Evolutionary conservation across 768 basidiomycete species (phyloP).

Genomic region (Boletus insuetus): DNA sequence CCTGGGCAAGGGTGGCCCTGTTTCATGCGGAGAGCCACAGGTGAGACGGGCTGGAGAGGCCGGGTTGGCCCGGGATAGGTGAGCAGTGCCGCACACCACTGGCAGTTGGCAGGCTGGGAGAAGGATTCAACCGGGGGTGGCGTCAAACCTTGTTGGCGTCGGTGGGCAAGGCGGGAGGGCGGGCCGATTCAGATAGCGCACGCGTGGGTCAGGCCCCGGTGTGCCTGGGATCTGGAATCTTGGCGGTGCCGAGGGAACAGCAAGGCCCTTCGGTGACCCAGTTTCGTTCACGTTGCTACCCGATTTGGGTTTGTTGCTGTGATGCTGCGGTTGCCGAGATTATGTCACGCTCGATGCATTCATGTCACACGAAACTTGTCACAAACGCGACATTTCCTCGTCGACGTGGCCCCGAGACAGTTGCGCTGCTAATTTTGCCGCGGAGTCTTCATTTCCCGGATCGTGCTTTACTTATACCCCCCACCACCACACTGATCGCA

Average conservation of each 20-base stretch:
- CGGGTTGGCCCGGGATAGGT: constrained; percentile 5
- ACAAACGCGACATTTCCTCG: constrained; percentile 33
- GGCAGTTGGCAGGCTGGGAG: background rate
- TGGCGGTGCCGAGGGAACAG: constrained; percentile 44
- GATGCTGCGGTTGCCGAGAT: constrained; percentile 33
- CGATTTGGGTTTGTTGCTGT: constrained; percentile 36
- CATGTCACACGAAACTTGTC: constrained; percentile 24
- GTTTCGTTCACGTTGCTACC: constrained; percentile 33
- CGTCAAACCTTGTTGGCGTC: constrained; percentile 14
- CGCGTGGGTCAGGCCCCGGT: constrained; percentile 13
- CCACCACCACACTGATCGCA: constrained; percentile 1
- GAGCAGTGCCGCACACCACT: too few species aligned
- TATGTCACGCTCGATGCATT: constrained; percentile 26
- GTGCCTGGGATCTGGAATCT: constrained; percentile 40
- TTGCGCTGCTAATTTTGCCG: constrained; percentile 31
- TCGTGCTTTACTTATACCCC: constrained; percentile 20
- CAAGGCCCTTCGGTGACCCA: constrained; percentile 23
- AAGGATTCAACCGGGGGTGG: constrained; percentile 21
- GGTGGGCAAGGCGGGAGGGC: constrained; percentile 19
- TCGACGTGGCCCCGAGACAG: constrained; percentile 36
- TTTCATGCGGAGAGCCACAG: constrained; percentile 7
- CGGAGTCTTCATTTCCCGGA: constrained; percentile 29
- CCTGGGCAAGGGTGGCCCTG: constrained; percentile 2
- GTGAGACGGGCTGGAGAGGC: constrained; percentile 7
- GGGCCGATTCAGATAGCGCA: constrained; percentile 17